Base-by-base conservation (phyloP, 2,329 filamentous ascomycete genomes). In the Hymenoscyphus fraxineus region DNA sequence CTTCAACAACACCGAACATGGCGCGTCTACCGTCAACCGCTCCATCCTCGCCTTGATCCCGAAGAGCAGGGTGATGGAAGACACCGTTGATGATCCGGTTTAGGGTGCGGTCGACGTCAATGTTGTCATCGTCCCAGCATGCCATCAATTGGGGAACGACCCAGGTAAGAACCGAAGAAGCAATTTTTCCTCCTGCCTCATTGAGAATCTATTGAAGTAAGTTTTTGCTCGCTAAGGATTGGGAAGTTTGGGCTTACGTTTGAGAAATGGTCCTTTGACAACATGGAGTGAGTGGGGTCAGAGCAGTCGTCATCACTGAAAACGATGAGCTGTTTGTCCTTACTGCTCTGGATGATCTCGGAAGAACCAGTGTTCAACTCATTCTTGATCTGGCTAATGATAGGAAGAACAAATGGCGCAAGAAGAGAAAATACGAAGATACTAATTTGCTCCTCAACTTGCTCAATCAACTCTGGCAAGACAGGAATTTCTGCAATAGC, bases 231-330 rank as follows among this genome's bases (percentile, higher is more conserved):
- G 35, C 40, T 55, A 13, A 35, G 10, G 12, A 13, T 4, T 27
- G 35, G 38, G 12, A 22, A 9, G 40, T 3, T 10, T 38, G 10
- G 27, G 68, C 70, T 61, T 67, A 73, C 71, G 27, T 75, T 76
- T 71, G 82, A 78, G 77, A 97, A 97, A 78, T 97, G 93, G 73
- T 97, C 93, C 80, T 97, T 97, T 65, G 92, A 93, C 61, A 97
- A 81, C 93, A 97, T 97, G 22, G 92, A 96, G 80, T 97, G 93
- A 1, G 93, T 97, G 0, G 93, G 94, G 73, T 97, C 89, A 22
- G 86, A 87, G 67, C 81, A 90, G 60, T 84, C 67, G 73, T 96
- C 89, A 69, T 97, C 88, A 56, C 90, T 79, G 77, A 97, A 97
- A 59, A 97, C 92, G 70, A 96, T 84, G 73, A 90, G 87, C 79